phyloP scores from a whole-genome alignment of 441 rosid genomes.

The Eruca vesicaria region DNA sequence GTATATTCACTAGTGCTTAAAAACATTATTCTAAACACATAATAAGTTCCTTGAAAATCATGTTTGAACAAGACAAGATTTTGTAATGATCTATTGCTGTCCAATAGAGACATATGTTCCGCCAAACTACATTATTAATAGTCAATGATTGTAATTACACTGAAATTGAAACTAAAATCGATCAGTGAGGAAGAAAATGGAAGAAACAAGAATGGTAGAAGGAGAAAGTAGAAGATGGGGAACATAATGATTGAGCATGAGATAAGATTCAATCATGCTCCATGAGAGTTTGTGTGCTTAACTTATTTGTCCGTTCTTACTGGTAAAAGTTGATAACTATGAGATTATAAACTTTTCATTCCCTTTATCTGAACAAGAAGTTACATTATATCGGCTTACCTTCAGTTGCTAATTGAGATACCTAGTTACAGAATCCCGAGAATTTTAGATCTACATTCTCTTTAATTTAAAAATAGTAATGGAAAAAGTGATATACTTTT shows the following conservation, averaged over 20 bases:
- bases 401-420: conserved; percentile 10
- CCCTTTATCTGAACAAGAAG: neutral
- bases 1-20: neutral
- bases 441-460: neutral
- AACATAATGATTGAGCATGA: conserved; percentile 43
- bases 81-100: conserved; percentile 24
- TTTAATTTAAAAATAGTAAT: neutral
- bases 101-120: neutral
- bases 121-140: conserved; percentile 23
- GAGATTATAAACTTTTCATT: too few species aligned
- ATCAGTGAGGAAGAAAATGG: too few species aligned
- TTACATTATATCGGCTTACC: too few species aligned
- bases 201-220: neutral
- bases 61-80: conserved; percentile 24
- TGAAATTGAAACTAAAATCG: conserved; percentile 24
- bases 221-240: conserved; percentile 24
- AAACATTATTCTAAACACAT: neutral
- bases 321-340: neutral
- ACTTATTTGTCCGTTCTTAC: neutral
- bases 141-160: conserved; percentile 37
- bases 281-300: conserved; percentile 18
- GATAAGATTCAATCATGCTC: conserved; percentile 12
- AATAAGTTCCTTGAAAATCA: conserved; percentile 16
- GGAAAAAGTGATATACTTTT: neutral
- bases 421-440: neutral